These are phyloP conservation scores for Ehretia macrophylla DNA, from an alignment of 257 asterid genomes.

Conservation along the genomic window DNA sequence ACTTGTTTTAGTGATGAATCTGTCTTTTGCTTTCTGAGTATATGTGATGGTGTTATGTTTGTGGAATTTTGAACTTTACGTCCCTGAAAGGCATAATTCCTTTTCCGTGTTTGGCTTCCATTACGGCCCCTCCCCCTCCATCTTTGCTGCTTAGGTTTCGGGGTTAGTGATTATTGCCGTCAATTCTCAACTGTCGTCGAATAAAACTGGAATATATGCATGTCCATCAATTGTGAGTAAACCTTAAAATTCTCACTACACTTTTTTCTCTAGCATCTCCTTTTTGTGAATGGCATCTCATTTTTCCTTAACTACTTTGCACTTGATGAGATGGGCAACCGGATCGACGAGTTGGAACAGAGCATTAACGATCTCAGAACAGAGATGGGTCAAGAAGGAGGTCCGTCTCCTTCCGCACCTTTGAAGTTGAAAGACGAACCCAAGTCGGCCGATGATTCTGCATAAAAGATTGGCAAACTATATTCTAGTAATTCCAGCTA, in stretches of 20 bases:
- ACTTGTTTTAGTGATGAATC: too few relatives aligned
- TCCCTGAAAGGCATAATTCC: neutral
- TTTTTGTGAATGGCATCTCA: neutral
- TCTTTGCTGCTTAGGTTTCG: too few relatives aligned
- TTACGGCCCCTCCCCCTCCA: too few relatives aligned
- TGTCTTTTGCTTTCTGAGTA: too few relatives aligned
- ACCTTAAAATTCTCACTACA: too few relatives aligned
- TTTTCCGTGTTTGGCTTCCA: too few relatives aligned
- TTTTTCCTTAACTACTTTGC: constrained; percentile 42
- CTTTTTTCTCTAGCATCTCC: too few relatives aligned
- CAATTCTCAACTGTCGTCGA: neutral
- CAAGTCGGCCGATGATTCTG: constrained; percentile 49
- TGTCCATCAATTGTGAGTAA: too few relatives aligned
- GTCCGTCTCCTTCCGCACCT: constrained; percentile 68
- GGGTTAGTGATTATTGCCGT: too few relatives aligned
- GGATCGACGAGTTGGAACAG: constrained; percentile 81
- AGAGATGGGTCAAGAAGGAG: constrained; percentile 84
- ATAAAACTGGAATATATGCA: too few relatives aligned
- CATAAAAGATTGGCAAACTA: constrained; percentile 12
- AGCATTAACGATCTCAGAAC: constrained; percentile 84
- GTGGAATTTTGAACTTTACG: too few relatives aligned
- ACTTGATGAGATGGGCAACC: constrained; percentile 95
- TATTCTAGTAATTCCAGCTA: constrained; percentile 2
- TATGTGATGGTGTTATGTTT: too few relatives aligned
- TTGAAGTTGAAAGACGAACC: constrained; percentile 49